phyloP scores from a whole-genome alignment of 768 basidiomycete species.

The Mycena polygramma region DNA sequence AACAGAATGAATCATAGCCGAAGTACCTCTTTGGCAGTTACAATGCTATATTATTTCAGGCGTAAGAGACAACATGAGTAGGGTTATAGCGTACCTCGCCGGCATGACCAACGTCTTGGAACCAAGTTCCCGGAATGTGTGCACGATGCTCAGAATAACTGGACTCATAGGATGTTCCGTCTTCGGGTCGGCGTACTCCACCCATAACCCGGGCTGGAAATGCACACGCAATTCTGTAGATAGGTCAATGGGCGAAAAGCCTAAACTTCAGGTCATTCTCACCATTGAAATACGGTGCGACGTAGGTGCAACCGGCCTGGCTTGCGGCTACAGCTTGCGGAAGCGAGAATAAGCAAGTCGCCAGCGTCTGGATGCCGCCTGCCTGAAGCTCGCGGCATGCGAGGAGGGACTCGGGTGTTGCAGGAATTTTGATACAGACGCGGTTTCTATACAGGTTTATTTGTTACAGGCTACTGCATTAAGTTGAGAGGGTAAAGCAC shows the following conservation, averaged over 20 bases:
- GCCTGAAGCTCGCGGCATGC: slow-evolving; percentile 62
- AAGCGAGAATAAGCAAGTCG: slow-evolving; percentile 66
- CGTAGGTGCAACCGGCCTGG: slow-evolving; percentile 65
- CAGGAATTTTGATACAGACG: slow-evolving; percentile 72
- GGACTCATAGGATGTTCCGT: slow-evolving; percentile 57
- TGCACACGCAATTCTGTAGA: slow-evolving; percentile 60
- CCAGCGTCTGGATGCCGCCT: slow-evolving; percentile 65
- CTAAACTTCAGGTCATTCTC: not conserved
- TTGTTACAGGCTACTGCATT: not conserved
- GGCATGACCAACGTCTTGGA: slow-evolving; percentile 62
- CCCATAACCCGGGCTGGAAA: slow-evolving; percentile 56
- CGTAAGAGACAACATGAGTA: no score
- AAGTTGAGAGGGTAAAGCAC: not conserved
- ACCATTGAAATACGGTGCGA: slow-evolving; percentile 73
- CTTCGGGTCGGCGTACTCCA: slow-evolving; percentile 53
- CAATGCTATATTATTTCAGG: slow-evolving; percentile 46
- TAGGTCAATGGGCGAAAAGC: not conserved
- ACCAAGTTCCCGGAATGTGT: slow-evolving; percentile 50
- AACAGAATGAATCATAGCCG: not conserved
- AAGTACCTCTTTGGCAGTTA: slow-evolving; percentile 55
- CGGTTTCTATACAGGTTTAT: slow-evolving; percentile 48
- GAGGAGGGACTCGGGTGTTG: slow-evolving; percentile 64
- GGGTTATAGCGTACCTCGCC: slow-evolving; percentile 52
- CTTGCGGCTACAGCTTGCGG: slow-evolving; percentile 68
- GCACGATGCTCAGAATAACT: slow-evolving; percentile 55